Conservation (phyloP, 2,329 filamentous ascomycete genomes). For the Colletotrichum echinochloae region DNA sequence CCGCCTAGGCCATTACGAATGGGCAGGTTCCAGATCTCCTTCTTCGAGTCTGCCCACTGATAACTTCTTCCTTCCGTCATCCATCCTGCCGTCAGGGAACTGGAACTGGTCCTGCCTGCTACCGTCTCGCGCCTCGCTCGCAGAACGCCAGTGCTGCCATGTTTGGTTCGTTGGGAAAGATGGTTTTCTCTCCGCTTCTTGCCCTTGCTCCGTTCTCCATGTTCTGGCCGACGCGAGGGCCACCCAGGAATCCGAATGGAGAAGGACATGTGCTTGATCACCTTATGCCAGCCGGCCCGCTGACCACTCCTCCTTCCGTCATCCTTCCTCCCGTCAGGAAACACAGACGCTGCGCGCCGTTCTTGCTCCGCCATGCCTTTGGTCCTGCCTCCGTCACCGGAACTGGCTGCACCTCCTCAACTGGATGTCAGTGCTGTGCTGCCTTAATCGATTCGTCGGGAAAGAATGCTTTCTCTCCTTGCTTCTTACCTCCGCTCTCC, state of each 20-base stretch:
- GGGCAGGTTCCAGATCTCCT: not conserved
- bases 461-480: not conserved
- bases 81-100: not conserved
- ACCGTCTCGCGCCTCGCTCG: too few relatives aligned
- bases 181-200: too few relatives aligned
- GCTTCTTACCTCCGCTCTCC: not conserved
- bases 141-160: too few relatives aligned
- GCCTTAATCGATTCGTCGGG: not conserved
- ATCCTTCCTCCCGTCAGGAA: too few relatives aligned
- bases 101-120: not conserved
- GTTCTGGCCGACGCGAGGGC: too few relatives aligned
- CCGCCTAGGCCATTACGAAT: not conserved
- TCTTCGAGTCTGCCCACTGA: not conserved
- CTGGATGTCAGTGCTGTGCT: not conserved
- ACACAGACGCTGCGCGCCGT: too few relatives aligned
- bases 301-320: too few relatives aligned
- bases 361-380: slow-evolving; percentile 1
- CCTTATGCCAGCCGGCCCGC: too few relatives aligned
- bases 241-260: too few relatives aligned
- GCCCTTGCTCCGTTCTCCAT: too few relatives aligned
- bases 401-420: not conserved
- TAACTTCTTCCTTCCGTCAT: not conserved
- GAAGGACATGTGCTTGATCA: too few relatives aligned
- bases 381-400: not conserved
- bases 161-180: too few relatives aligned